These are phyloP conservation scores for Veloporphyrellus conicus DNA, from an alignment of 1,284 basidiomycete species.

Conservation along the genomic window DNA sequence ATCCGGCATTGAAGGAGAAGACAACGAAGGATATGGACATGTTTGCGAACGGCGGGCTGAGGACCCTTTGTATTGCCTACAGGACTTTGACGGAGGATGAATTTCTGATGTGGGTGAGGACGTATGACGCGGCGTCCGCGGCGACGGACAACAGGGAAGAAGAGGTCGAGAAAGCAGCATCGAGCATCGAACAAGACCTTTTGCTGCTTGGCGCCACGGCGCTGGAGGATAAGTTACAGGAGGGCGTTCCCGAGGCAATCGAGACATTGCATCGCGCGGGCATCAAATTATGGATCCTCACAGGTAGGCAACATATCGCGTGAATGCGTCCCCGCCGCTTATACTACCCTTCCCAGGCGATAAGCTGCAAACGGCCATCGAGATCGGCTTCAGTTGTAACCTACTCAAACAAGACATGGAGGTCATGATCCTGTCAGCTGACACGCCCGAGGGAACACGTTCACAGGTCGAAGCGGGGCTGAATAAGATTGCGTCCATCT, in stretches of 20 bases:
- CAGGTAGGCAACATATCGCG: constrained; percentile 46
- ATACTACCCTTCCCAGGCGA: constrained; percentile 56
- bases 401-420: constrained; percentile 90
- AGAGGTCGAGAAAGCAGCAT: constrained; percentile 84
- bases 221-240: constrained; percentile 94
- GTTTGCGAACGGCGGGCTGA: constrained; percentile 89
- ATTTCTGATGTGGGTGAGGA: constrained; percentile 77
- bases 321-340: not conserved
- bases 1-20: constrained; percentile 67
- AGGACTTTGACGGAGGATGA: constrained; percentile 79
- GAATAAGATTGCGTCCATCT: constrained; percentile 88
- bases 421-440: constrained; percentile 93
- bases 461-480: constrained; percentile 88
- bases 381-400: constrained; percentile 93
- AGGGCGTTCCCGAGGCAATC: constrained; percentile 94
- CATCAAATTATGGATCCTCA: constrained; percentile 96
- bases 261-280: constrained; percentile 88
- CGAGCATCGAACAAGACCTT: constrained; percentile 79
- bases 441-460: constrained; percentile 70
- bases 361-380: constrained; percentile 96
- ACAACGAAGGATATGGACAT: constrained; percentile 86
- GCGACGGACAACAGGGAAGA: constrained; percentile 80
- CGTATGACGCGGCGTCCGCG: constrained; percentile 78
- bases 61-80: constrained; percentile 89
- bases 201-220: constrained; percentile 90